Base-by-base conservation (phyloP, 2,329 filamentous ascomycete species). In the Fusarium foetens region DNA sequence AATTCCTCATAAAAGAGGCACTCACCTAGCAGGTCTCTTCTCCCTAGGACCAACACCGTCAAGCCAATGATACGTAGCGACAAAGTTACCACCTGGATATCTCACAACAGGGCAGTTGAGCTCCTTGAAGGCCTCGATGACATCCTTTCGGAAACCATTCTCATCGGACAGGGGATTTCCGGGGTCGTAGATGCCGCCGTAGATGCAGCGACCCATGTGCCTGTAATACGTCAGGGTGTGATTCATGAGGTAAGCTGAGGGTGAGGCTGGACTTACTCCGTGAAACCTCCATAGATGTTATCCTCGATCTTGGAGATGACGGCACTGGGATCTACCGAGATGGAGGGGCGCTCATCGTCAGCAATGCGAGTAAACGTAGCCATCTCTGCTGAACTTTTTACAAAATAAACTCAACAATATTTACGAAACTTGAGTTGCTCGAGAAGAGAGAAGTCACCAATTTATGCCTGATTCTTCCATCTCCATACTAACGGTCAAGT, bases 131-230 rank as follows among this genome's bases (percentile, higher is more conserved):
- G 92, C 91, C 45, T 89, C 86, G 29, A 96, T 88, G 45, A 96
- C 93, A 81, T 96, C 93, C 73, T 87, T 93, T 42, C 93, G 91
- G 83, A 94, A 95, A 45, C 93, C 93, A 72, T 93, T 85, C 59
- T 89, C 85, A 74, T 95, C 92, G 5, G 92, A 91, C n/a, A 94
- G 86, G 6, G 89, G 83, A 79, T 91, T 94, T 38, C 86, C 88
- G 2, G 93, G 93, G 75, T 95, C 93, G 81, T 94, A 95, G 79
- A 96, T 92, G 72, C 94, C 93, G 71, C 93, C 93, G 80, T 96
- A 95, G 78, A 96, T 94, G 84, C 93, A 96, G 69, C 93, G 90
- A 76, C 93, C 93, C 93, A 96, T 96, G 81, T 96, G 94, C 76
- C 92, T 94, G 57, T 16, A 31, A 23, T 4, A 14, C 16, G 59